These are phyloP conservation scores for Crepidotus variabilis DNA, from an alignment of 768 basidiomycete genomes.

Conservation along the genomic window DNA sequence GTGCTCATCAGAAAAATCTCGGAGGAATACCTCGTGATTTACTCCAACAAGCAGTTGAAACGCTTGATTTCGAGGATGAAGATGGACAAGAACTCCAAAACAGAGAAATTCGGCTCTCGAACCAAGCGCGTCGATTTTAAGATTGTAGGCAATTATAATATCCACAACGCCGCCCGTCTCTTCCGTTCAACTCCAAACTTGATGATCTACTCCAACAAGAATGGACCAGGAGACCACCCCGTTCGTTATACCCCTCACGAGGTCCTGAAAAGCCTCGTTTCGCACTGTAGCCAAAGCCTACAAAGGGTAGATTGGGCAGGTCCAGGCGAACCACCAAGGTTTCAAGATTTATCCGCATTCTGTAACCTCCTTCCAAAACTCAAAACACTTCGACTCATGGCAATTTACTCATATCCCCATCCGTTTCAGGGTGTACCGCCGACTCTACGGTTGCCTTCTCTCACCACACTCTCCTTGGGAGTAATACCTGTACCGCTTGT, in stretches of 20 bases:
- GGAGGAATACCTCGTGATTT: conserved; percentile 37
- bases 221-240: not conserved
- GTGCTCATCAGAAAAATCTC: conserved; percentile 31
- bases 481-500: conserved; percentile 24
- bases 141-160: not conserved
- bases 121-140: not conserved
- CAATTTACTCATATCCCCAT: conserved; percentile 33
- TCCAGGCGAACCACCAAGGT: conserved; percentile 37
- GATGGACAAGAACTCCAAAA: conserved; percentile 16
- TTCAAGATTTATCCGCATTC: conserved; percentile 34
- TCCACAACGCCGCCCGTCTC: not conserved
- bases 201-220: not conserved
- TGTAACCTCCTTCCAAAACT: conserved; percentile 29
- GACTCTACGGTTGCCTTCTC: conserved; percentile 27
- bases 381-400: conserved; percentile 35
- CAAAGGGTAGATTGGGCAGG: conserved; percentile 42
- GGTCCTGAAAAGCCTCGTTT: conserved; percentile 4
- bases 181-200: not conserved
- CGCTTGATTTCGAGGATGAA: conserved; percentile 31
- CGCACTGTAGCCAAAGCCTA: conserved; percentile 29
- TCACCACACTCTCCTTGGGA: conserved; percentile 40
- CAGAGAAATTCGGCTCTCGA: conserved; percentile 26
- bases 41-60: conserved; percentile 28
- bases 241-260: not conserved
- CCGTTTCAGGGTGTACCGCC: conserved; percentile 16